Base-by-base conservation (phyloP, 1,284 basidiomycete species). In the Somion occarium region DNA sequence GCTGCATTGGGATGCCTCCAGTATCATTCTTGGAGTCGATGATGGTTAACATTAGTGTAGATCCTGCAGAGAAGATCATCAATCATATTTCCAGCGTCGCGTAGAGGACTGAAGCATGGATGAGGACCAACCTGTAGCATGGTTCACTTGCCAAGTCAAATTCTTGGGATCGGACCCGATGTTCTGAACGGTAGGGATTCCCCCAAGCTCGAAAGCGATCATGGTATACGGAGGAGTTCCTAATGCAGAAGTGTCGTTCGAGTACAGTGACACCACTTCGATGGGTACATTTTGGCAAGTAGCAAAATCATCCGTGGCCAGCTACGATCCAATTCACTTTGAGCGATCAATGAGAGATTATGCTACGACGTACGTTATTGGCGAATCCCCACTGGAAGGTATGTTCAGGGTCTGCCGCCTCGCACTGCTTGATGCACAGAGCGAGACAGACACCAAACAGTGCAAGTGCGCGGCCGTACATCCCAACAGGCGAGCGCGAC, bases 171-270 rank as follows among this genome's bases (percentile, higher is more conserved):
- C 66, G 4, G 59, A 61, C 18, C 77, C 78, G 34, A 79, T 64
- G 13, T 64, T 53, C 1, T 65, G 63, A 9, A 70, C 72, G 11
- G 68, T 70, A 0, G 76, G 72, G 3, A 71, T 66, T 3, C 74
- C 73, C 3, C 67, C 66, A 5, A 66, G 49, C 30, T 71, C 70
- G 49, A 74, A 72, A 0, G 76, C 73, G 26, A 76, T 66, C 71
- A 81, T 73, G 59, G 74, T 79, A 56, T 73, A 82, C 1, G 76
- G 78, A 2, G 76, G 69, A 1, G 65, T 59, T 0, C 71, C 74
- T 22, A n/a, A n/a, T n/a, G 44, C 45, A 75, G 69, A 1, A 64
- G 24, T 57, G 53, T 7, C 30, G 30, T 22, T 38, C 24, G 25
- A 55, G 42, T n/a, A n/a, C 23, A 60, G 42, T 0, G 58, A 45